Evolutionary conservation across 2,329 filamentous ascomycete genomes (phyloP).

Genomic region (Monilinia fructicola): DNA sequence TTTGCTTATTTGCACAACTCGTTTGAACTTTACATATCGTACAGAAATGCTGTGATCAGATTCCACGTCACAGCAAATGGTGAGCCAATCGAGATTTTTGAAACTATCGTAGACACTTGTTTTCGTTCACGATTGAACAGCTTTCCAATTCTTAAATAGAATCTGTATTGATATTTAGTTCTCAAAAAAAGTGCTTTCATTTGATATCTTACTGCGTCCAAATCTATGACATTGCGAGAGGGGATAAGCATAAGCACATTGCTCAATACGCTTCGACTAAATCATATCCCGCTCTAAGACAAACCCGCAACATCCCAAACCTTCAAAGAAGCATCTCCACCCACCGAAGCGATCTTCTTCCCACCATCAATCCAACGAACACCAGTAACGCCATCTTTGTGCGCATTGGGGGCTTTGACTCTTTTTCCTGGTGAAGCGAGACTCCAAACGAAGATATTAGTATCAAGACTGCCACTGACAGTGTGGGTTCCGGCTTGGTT

Average conservation of each 20-base stretch:
- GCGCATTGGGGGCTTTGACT: constrained; percentile 81
- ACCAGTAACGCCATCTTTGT: constrained; percentile 93
- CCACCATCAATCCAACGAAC: constrained; percentile 73
- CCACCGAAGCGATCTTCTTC: constrained; percentile 71
- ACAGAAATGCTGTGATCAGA: not conserved
- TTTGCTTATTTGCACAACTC: not conserved
- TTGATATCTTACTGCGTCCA: not conserved
- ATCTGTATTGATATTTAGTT: not conserved
- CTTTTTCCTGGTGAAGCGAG: constrained; percentile 78
- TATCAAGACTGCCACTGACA: constrained; percentile 83
- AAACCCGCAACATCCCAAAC: constrained; percentile 71
- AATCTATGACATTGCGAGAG: not conserved
- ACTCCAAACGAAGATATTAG: constrained; percentile 91
- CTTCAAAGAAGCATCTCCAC: constrained; percentile 88
- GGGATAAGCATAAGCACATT: constrained; percentile 5
- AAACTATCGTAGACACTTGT: not conserved
- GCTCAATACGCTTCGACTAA: not conserved
- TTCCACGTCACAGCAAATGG: constrained; percentile 11
- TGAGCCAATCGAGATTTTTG: not conserved
- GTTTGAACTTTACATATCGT: not conserved
- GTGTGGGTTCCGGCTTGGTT: constrained; percentile 74
- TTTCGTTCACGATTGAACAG: not conserved
- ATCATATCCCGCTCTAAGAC: constrained; percentile 41
- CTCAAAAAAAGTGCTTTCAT: not conserved
- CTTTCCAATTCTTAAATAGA: not conserved